Percentiles rank a stretch among this genome's conserved stretches.
These are phyloP conservation scores for Cercospora sp. DNA, from an alignment of 2,329 filamentous ascomycete species.

Conservation along the genomic window DNA sequence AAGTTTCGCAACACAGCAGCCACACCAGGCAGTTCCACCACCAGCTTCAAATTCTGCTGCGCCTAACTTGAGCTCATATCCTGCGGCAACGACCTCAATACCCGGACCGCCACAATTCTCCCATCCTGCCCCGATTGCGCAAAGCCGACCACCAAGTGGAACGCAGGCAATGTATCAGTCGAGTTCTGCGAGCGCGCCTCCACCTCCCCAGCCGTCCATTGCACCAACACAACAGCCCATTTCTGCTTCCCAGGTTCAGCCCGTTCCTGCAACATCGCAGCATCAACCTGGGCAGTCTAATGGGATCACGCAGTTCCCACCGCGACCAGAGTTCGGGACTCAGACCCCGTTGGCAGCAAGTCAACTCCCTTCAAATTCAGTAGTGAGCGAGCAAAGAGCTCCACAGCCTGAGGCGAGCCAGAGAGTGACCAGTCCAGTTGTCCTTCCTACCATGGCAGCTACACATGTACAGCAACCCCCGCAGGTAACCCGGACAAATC, in stretches of 20 bases:
- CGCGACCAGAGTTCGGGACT: neutral
- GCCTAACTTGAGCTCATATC: neutral
- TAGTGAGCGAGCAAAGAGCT: neutral
- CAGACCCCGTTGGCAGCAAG: neutral
- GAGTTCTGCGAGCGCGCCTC: neutral
- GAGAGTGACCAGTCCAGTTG: neutral
- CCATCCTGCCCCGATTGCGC: neutral
- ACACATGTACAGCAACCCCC: neutral
- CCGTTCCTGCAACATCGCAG: neutral
- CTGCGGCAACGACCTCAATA: neutral
- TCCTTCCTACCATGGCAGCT: neutral
- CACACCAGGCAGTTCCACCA: neutral
- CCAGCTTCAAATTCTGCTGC: neutral
- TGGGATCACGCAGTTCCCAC: neutral
- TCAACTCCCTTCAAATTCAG: neutral
- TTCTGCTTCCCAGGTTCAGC: neutral
- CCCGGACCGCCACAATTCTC: neutral
- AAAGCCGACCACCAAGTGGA: neutral
- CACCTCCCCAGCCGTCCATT: neutral
- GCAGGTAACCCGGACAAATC: neutral
- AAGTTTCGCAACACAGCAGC: constrained; percentile 1
- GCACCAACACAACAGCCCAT: neutral
- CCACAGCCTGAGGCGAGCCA: neutral
- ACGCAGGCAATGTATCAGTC: neutral
- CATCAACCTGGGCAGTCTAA: neutral